A percentile compares a stretch with the other conserved stretches of the same genome.
These are phyloP conservation scores for Lentithecium fluviatile DNA, from an alignment of 495 filamentous ascomycete species.

Conservation along the genomic window DNA sequence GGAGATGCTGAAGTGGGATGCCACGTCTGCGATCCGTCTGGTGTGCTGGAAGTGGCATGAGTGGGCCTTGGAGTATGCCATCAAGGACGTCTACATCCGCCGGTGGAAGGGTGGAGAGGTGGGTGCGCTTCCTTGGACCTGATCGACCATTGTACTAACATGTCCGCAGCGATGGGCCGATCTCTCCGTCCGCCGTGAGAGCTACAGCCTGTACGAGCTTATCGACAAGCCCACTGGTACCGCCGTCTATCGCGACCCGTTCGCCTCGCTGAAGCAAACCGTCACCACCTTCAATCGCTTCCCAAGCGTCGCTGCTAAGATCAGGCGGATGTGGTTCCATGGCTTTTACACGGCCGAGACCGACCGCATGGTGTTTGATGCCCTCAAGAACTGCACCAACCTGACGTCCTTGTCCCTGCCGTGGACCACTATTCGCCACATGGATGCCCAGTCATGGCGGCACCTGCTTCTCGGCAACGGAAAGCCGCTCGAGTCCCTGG, in stretches of 20 bases:
- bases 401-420: slow-evolving; percentile 50
- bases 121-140: not conserved
- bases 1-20: slow-evolving; percentile 52
- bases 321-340: slow-evolving; percentile 56
- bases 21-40: slow-evolving; percentile 47
- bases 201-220: slow-evolving; percentile 44
- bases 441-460: slow-evolving; percentile 48
- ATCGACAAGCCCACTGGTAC: slow-evolving; percentile 44
- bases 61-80: slow-evolving; percentile 51
- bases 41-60: slow-evolving; percentile 54
- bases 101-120: slow-evolving; percentile 54
- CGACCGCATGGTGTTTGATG: slow-evolving; percentile 46
- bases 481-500: slow-evolving; percentile 49
- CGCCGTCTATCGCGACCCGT: slow-evolving; percentile 55
- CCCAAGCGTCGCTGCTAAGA: slow-evolving; percentile 47
- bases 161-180: slow-evolving; percentile 41
- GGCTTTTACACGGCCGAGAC: slow-evolving; percentile 54
- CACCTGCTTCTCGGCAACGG: slow-evolving; percentile 42
- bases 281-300: slow-evolving; percentile 46
- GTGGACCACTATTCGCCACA: slow-evolving; percentile 54
- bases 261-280: slow-evolving; percentile 49
- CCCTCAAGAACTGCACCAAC: slow-evolving; percentile 46
- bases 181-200: slow-evolving; percentile 39
- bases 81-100: slow-evolving; percentile 51
- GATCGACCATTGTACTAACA: not conserved